Conservation (phyloP, 495 filamentous ascomycete species). For the Aspergillus incahuasiensis region DNA sequence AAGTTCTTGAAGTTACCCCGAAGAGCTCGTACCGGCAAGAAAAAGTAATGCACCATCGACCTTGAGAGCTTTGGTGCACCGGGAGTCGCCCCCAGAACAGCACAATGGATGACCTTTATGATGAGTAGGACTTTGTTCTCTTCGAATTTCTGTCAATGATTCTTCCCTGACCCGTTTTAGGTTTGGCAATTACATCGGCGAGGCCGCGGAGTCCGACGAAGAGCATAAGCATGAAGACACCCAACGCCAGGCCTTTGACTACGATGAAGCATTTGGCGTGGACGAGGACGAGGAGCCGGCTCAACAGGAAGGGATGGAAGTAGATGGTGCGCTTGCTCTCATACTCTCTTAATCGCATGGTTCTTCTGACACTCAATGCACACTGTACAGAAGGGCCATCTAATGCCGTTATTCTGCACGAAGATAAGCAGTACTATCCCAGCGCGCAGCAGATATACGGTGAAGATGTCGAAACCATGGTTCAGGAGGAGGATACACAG, state of each 20-base stretch:
- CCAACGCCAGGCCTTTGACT: conserved; percentile 68
- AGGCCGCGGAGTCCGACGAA: conserved; percentile 82
- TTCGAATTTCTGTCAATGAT: background rate
- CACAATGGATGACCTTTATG: conserved; percentile 78
- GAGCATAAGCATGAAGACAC: conserved; percentile 71
- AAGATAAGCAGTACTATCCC: conserved; percentile 99
- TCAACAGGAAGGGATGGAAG: conserved; percentile 87
- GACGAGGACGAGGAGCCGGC: conserved; percentile 55
- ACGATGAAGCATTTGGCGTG: conserved; percentile 67
- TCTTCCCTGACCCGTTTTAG: conserved; percentile 40
- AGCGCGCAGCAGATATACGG: conserved; percentile 94
- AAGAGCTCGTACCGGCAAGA: conserved; percentile 13
- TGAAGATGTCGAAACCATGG: conserved; percentile 86
- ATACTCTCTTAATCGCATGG: background rate
- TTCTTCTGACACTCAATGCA: conserved; percentile 13
- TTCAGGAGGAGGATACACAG: conserved; percentile 96
- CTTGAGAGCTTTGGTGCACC: conserved; percentile 12
- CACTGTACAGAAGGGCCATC: conserved; percentile 74
- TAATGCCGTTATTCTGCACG: conserved; percentile 92
- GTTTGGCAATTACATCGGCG: conserved; percentile 96
- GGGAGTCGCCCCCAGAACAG: conserved; percentile 6
- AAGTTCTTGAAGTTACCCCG: conserved; percentile 14
- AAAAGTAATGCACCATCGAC: conserved; percentile 18
- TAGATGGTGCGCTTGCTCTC: conserved; percentile 62
- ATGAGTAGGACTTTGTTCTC: conserved; percentile 55